Evolutionary conservation across 805 yeast genomes (phyloP), one percentile per base, ranked within the genome.

Genomic region (Candida chilensis): DNA sequence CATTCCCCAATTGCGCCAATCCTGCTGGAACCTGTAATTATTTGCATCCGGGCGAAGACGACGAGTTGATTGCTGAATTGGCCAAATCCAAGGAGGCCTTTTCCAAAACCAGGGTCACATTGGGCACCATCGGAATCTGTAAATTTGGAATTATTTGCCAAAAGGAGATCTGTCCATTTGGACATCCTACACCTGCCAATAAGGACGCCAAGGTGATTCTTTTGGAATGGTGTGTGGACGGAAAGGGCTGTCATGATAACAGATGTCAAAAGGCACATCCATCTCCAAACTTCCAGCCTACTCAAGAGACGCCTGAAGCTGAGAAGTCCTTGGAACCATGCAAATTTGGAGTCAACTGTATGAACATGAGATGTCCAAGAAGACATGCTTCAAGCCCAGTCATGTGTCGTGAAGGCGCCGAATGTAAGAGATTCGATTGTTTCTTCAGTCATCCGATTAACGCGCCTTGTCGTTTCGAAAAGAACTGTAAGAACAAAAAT

Each of bases 131-230:
- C 34, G 69, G 71, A 3, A 46, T 79, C 21, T 87, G 96, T 61
- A 82, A 81, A 49, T 87, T 73, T 53, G 92, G 90, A 29, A 62
- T 67, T 16, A 52, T 73, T 24, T 87, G 96, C 55, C 64, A 83
- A 16, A 83, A 82, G 45, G 85, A 76, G 37, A 57, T 73, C 37
- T 87, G 96, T 60, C 85, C 87, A 17, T 85, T 78, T 59, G 95
- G 87, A 16, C 96, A 87, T 49, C 95, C 96, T 27, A 84, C 95
- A 0, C 92, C 94, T 2, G 81, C 85, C 12, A 84, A 81, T 55
- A 72, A 67, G 37, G 75, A 70, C 37, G 86, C 87, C 17, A 74
- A 76, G 42, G 84, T 86, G 24, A 60, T 71, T 11, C 67, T 69
- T 12, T 57, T 71, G 28, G 79, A 74, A 40, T 83, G 94, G 94